Conservation (phyloP, 192 early-diverging fungal genomes). For the Linnemannia elongata region DNA sequence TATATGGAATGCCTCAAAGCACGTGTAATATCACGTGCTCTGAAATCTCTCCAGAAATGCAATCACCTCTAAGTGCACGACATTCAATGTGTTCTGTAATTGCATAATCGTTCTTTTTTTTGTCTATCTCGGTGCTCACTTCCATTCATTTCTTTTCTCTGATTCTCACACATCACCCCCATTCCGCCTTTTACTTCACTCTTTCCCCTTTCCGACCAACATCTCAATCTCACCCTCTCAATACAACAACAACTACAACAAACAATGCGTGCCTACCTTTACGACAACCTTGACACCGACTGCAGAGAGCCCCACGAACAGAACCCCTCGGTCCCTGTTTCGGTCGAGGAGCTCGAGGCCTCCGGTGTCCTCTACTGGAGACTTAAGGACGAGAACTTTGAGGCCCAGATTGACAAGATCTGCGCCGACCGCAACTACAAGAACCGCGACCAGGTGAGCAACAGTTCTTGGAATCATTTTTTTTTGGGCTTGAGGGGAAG, state of each 20-base stretch:
- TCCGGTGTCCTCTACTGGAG: constrained; percentile 85
- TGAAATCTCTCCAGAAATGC: neutral
- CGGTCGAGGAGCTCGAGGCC: constrained; percentile 71
- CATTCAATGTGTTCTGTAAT: neutral
- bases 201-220: neutral
- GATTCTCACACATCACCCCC: neutral
- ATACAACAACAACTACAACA: neutral
- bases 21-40: neutral
- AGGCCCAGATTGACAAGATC: constrained; percentile 76
- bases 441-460: constrained; percentile 85
- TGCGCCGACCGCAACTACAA: constrained; percentile 86
- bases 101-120: neutral
- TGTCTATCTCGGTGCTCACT: neutral
- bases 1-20: neutral
- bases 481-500: neutral
- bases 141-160: neutral
- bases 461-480: neutral
- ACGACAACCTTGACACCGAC: constrained; percentile 77
- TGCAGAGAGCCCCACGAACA: constrained; percentile 88
- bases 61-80: neutral
- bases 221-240: neutral
- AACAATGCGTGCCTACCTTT: constrained; percentile 86
- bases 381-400: constrained; percentile 66
- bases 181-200: constrained; percentile 7
- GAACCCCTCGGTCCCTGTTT: constrained; percentile 70